These are phyloP conservation scores for barrel medic (Medicago truncatula) DNA, from an alignment of 306 rosid genomes.

Conservation along the genomic window MtrunA17r5.0-ANR NC_053042.1:15710001-15710500, in stretches of 20 bases:
- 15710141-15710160: slow-evolving; percentile 85
- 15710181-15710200: slow-evolving; percentile 89
- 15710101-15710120: neutral
- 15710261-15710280: slow-evolving; percentile 83
- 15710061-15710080: neutral
- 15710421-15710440: slow-evolving; percentile 94
- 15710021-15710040: neutral
- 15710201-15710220: slow-evolving; percentile 78
- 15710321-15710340: neutral
- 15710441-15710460: slow-evolving; percentile 92
- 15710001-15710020: neutral
- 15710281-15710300: slow-evolving; percentile 69
- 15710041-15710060: neutral
- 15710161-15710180: slow-evolving; percentile 90
- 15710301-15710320: neutral
- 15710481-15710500: neutral
- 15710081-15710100: neutral
- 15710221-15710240: slow-evolving; percentile 92
- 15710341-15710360: neutral
- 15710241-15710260: slow-evolving; percentile 86
- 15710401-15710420: slow-evolving; percentile 94
- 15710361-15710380: slow-evolving; percentile 48
- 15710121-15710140: slow-evolving; percentile 68
- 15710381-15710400: slow-evolving; percentile 88
- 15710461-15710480: slow-evolving; percentile 43